These are phyloP conservation scores for Madurella fahalii DNA, from an alignment of 2,329 filamentous ascomycete genomes.

Conservation along the genomic window DNA sequence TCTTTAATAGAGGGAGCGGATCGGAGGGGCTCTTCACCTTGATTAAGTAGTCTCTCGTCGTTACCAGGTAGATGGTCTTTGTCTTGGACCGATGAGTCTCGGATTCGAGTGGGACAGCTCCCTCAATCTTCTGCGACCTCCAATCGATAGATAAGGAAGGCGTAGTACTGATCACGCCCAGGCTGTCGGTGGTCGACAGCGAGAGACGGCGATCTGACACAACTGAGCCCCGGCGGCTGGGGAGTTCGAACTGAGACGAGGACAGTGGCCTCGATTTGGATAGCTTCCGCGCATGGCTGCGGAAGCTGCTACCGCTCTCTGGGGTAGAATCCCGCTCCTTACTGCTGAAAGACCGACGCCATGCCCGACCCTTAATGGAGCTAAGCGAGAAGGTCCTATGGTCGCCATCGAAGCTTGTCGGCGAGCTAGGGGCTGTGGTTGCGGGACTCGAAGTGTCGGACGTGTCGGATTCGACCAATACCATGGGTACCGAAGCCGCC, in stretches of 20 bases:
- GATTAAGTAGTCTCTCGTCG: conserved; percentile 48
- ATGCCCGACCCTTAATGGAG: conserved; percentile 21
- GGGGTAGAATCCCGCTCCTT: conserved; percentile 14
- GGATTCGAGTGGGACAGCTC: conserved; percentile 45
- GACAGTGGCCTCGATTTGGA: conserved; percentile 25
- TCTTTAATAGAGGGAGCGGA: conserved; percentile 45
- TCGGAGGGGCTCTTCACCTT: conserved; percentile 48
- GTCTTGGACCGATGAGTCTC: conserved; percentile 43
- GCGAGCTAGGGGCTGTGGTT: conserved; percentile 20
- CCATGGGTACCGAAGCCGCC: not conserved
- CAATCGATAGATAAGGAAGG: conserved; percentile 33
- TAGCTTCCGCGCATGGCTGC: conserved; percentile 20
- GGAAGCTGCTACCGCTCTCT: conserved; percentile 11
- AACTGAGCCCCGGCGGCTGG: conserved; percentile 30
- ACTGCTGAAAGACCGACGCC: conserved; percentile 20
- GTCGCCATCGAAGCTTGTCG: conserved; percentile 19
- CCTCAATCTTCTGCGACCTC: conserved; percentile 30
- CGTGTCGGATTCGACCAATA: conserved; percentile 15
- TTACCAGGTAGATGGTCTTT: conserved; percentile 49
- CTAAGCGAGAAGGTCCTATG: conserved; percentile 22
- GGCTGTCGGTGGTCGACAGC: conserved; percentile 26
- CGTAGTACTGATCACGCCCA: conserved; percentile 23
- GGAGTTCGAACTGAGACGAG: conserved; percentile 20
- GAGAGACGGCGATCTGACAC: conserved; percentile 27
- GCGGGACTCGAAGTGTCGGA: conserved; percentile 16